Evolutionary conservation across 139 green algal genomes (phyloP), one percentile per base, ranked within the genome.

Genomic region (Micractinium sp.): DNA sequence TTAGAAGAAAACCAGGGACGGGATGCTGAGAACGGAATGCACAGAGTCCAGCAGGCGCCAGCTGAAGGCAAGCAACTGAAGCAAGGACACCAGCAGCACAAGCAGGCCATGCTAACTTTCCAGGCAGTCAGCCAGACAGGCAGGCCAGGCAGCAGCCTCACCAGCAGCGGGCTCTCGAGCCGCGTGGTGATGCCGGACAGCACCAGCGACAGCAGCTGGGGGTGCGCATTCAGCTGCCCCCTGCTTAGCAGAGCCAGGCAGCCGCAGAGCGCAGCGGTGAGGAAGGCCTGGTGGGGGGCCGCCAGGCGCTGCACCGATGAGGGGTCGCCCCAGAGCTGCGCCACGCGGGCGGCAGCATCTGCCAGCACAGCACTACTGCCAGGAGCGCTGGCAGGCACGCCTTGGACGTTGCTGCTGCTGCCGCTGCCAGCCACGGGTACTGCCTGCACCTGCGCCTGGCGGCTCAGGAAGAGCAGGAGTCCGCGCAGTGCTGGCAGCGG

Each of bases 211-310:
- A 96, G 71, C 71, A 95, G 90, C 29, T 90, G 81, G 18, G 90
- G 89, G 22, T 75, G 86, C 25, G 69, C 66, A 7, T 91, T 85
- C 86, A 93, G 83, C 87, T 73, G 61, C 76, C 27, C 53, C 41
- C 39, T 81, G 31, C 36, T 41, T 53, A 94, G 39, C 56, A 88
- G 77, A 33, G 78, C 35, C 67, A 93, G 82, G 36, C 39, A 16
- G 36, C 41, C 67, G 27, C 60, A 47, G 35, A 93, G 91, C 12
- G 88, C 92, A 27, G 86, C 82, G 16, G 89, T 93, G 9, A 96
- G 88, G 88, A 92, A 96, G 27, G 93, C 94, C 88, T 96, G 94
- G 53, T 92, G 92, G 29, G 85, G 87, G 7, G 92, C 23, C 14
- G 92, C 29, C 29, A 93, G 80, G 16, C 87, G 80, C 25, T 85